Conservation (phyloP, 345 rosid species). For the Syzygium jambos region DNA sequence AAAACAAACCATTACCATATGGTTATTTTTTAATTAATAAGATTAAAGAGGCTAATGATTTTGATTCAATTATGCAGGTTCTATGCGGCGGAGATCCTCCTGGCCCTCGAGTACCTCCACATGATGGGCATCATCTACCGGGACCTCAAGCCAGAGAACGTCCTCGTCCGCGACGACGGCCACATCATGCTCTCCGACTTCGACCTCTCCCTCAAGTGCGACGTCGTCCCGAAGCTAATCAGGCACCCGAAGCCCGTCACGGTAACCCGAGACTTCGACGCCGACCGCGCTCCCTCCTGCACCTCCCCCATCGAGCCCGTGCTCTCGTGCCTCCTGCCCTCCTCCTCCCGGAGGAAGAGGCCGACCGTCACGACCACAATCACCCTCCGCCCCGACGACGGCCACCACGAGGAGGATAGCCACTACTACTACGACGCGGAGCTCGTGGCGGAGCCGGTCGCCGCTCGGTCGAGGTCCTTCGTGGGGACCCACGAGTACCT, state of each 20-base stretch:
- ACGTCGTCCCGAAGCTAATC: conserved; percentile 69
- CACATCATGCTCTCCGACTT: conserved; percentile 76
- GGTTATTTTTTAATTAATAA: neutral
- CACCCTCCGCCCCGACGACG: neutral
- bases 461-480: conserved; percentile 71
- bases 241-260: neutral
- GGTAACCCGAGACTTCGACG: conserved; percentile 7
- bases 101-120: conserved; percentile 68
- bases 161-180: conserved; percentile 61
- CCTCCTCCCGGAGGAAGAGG: conserved; percentile 22
- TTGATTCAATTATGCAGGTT: conserved; percentile 25
- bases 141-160: conserved; percentile 71
- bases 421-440: conserved; percentile 18
- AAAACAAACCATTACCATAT: neutral
- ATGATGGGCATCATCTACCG: conserved; percentile 76
- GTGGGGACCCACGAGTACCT: conserved; percentile 96
- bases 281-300: conserved; percentile 54
- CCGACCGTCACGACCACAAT: conserved; percentile 16
- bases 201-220: conserved; percentile 78
- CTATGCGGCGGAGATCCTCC: conserved; percentile 61
- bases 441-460: conserved; percentile 70
- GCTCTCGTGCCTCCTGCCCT: conserved; percentile 54
- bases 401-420: neutral
- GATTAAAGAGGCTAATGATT: neutral
- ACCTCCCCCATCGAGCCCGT: conserved; percentile 57